These are phyloP conservation scores for Penicillium paradoxum DNA, from an alignment of 495 filamentous ascomycete genomes.

Conservation along the genomic window DNA sequence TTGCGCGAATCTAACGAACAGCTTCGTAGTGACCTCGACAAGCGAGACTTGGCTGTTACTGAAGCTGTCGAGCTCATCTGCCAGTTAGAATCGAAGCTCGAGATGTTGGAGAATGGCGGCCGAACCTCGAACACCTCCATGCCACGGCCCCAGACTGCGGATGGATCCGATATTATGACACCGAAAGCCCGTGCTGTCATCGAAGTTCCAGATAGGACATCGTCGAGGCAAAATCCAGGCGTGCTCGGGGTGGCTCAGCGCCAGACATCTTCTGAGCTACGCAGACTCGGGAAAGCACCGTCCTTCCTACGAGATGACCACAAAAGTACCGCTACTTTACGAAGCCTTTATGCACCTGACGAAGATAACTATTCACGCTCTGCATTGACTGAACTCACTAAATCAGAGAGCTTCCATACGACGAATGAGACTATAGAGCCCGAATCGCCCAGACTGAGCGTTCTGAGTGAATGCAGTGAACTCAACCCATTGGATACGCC, in stretches of 20 bases:
- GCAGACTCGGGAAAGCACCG: conserved; percentile 49
- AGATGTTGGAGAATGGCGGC: conserved; percentile 41
- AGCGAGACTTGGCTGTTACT: conserved; percentile 69
- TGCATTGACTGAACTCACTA: conserved; percentile 30
- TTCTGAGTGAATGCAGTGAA: conserved; percentile 77
- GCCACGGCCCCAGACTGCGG: conserved; percentile 17
- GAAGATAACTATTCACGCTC: conserved; percentile 34
- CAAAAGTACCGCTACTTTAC: conserved; percentile 58
- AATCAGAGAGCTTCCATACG: conserved; percentile 36
- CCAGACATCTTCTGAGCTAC: conserved; percentile 23
- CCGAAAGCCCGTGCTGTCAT: conserved; percentile 24
- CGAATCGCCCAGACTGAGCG: conserved; percentile 63
- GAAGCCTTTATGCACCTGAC: conserved; percentile 55
- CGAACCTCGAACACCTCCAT: conserved; percentile 25
- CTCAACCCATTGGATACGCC: conserved; percentile 54
- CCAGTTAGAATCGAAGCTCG: conserved; percentile 62
- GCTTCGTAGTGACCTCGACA: conserved; percentile 63
- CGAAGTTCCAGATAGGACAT: conserved; percentile 40
- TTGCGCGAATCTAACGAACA: conserved; percentile 58
- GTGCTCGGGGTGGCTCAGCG: conserved; percentile 8
- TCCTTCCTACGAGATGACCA: conserved; percentile 62
- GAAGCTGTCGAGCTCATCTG: conserved; percentile 82
- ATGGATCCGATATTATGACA: conserved; percentile 23
- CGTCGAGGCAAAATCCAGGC: conserved; percentile 29
- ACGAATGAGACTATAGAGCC: conserved; percentile 29